Evolutionary conservation across 1,139 yeast genomes (phyloP).

Genomic region (Sugiyamaella japonica): DNA sequence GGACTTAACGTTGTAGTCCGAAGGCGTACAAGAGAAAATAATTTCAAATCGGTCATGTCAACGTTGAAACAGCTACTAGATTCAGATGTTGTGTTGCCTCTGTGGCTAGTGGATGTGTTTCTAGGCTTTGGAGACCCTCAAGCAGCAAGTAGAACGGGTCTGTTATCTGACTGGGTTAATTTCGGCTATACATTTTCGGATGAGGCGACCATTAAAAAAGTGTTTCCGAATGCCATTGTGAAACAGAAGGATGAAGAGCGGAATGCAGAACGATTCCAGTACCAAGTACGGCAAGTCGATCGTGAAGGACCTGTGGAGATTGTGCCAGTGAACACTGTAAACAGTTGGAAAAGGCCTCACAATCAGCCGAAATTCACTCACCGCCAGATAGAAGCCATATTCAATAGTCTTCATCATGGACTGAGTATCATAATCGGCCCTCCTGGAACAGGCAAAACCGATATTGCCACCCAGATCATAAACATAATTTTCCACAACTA

Average conservation of each 20-base stretch:
- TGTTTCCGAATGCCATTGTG: background rate
- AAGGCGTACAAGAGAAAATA: slow-evolving; percentile 28
- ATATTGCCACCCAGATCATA: slow-evolving; percentile 35
- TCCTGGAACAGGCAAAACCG: slow-evolving; percentile 51
- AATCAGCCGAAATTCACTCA: slow-evolving; percentile 24
- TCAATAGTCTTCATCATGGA: slow-evolving; percentile 40
- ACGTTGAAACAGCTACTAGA: slow-evolving; percentile 26
- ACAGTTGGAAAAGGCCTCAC: slow-evolving; percentile 2
- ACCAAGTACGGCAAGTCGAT: background rate
- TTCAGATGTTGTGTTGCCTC: slow-evolving; percentile 35
- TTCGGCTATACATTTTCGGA: slow-evolving; percentile 34
- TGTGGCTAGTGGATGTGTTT: slow-evolving; percentile 43
- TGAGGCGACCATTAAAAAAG: slow-evolving; percentile 26
- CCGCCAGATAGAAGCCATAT: slow-evolving; percentile 41
- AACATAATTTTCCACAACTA: slow-evolving; percentile 35
- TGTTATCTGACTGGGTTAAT: slow-evolving; percentile 20
- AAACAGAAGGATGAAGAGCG: background rate
- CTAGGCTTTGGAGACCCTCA: slow-evolving; percentile 42
- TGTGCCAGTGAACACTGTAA: background rate
- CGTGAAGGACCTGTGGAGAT: slow-evolving; percentile 1
- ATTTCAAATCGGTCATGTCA: slow-evolving; percentile 31
- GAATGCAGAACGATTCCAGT: slow-evolving; percentile 14
- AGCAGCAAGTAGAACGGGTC: slow-evolving; percentile 19
- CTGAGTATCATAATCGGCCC: slow-evolving; percentile 47
- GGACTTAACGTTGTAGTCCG: slow-evolving; percentile 33